Evolutionary conservation across 192 early-diverging fungal genomes (phyloP).

Genomic region (Lobosporangium transversale): DNA sequence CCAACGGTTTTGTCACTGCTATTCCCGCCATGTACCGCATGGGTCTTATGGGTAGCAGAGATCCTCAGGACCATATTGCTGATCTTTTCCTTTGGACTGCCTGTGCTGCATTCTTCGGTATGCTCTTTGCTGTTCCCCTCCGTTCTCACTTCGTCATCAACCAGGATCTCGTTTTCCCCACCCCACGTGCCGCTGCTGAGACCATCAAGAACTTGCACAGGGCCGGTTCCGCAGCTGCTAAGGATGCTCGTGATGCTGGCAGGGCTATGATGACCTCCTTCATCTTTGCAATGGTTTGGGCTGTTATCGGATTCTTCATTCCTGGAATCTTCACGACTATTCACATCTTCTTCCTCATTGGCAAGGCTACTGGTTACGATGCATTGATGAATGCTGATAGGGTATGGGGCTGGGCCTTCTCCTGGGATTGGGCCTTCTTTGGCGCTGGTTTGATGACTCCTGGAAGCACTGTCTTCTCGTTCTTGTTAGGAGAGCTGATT

Average conservation of each 20-base stretch:
- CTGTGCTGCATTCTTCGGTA: slow-evolving; percentile 71
- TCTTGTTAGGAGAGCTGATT: slow-evolving; percentile 63
- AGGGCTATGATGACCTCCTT: slow-evolving; percentile 60
- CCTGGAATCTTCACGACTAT: slow-evolving; percentile 43
- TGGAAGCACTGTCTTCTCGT: slow-evolving; percentile 60
- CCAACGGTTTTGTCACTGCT: slow-evolving; percentile 67
- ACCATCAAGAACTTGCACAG: slow-evolving; percentile 70
- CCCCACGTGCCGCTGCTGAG: slow-evolving; percentile 70
- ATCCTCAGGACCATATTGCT: slow-evolving; percentile 59
- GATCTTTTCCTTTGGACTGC: slow-evolving; percentile 65
- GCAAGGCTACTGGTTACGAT: slow-evolving; percentile 49
- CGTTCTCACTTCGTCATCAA: slow-evolving; percentile 74
- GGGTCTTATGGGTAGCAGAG: slow-evolving; percentile 58
- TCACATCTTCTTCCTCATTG: slow-evolving; percentile 64
- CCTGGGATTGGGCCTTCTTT: slow-evolving; percentile 67
- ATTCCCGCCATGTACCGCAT: slow-evolving; percentile 77
- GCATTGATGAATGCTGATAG: slow-evolving; percentile 61
- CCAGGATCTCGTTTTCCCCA: slow-evolving; percentile 74
- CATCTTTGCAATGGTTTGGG: slow-evolving; percentile 55
- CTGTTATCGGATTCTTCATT: slow-evolving; percentile 62
- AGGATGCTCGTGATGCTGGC: slow-evolving; percentile 61
- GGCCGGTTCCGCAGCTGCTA: slow-evolving; percentile 54
- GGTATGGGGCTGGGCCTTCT: slow-evolving; percentile 57
- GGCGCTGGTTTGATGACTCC: slow-evolving; percentile 74
- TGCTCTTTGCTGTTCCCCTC: slow-evolving; percentile 78